Percentiles rank a stretch among this genome's conserved stretches.
phyloP scores from a whole-genome alignment of 768 basidiomycete species.

The Strobilomyces echinocephalus region DNA sequence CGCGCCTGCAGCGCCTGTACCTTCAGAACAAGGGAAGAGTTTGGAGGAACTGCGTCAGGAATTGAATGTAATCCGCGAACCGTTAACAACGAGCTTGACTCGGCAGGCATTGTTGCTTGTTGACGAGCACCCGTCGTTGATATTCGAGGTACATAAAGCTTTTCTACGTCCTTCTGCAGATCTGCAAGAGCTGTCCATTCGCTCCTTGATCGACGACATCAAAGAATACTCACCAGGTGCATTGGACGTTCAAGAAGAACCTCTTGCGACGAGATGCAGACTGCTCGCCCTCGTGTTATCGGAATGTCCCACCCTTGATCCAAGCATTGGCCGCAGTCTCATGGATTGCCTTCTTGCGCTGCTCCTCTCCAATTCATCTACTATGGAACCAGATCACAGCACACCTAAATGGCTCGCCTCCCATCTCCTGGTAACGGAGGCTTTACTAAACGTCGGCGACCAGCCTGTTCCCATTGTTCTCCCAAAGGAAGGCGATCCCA shows the following conservation, averaged over 20 bases:
- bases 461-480: slow-evolving; percentile 61
- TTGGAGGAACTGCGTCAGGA: slow-evolving; percentile 62
- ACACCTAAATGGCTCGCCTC: slow-evolving; percentile 86
- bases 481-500: slow-evolving; percentile 67
- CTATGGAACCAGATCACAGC: slow-evolving; percentile 46
- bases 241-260: slow-evolving; percentile 68
- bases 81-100: slow-evolving; percentile 60
- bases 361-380: slow-evolving; percentile 52
- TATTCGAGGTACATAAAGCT: slow-evolving; percentile 83
- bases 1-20: slow-evolving; percentile 1
- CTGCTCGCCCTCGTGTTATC: slow-evolving; percentile 79
- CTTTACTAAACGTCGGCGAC: slow-evolving; percentile 70
- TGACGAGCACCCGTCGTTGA: slow-evolving; percentile 80
- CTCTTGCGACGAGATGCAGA: slow-evolving; percentile 76
- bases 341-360: slow-evolving; percentile 68
- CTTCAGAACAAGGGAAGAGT: slow-evolving; percentile 35
- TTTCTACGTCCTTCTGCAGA: slow-evolving; percentile 63
- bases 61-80: slow-evolving; percentile 61
- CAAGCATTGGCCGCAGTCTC: slow-evolving; percentile 50
- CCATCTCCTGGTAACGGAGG: slow-evolving; percentile 80
- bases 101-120: slow-evolving; percentile 71
- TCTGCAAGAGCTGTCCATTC: slow-evolving; percentile 62
- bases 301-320: slow-evolving; percentile 62
- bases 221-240: slow-evolving; percentile 60
- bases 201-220: slow-evolving; percentile 73